Percentiles rank a stretch among this genome's conserved stretches.
Conservation (phyloP, 148 eudicot species). For the Rhododendron henanense region DNA sequence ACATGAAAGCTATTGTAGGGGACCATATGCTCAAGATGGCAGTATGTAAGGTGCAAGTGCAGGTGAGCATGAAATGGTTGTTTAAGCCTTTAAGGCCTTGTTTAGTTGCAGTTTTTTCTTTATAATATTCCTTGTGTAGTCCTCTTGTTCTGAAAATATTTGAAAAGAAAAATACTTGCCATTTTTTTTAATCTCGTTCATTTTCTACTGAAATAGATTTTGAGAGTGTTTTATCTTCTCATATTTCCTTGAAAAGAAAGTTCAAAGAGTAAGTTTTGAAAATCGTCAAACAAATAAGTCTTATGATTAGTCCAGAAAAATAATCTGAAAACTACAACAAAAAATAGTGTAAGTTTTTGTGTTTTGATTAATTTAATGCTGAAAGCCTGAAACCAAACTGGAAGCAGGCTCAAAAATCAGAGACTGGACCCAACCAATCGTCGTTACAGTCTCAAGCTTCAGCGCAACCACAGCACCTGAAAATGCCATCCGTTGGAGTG, state of each 20-base stretch:
- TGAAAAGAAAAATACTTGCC: background rate
- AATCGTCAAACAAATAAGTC: background rate
- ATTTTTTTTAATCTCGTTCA: background rate
- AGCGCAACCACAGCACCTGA: conserved; percentile 36
- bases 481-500: conserved; percentile 31
- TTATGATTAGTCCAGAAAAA: background rate
- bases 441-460: conserved; percentile 42
- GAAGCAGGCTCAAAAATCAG: conserved; percentile 36
- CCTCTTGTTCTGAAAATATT: background rate
- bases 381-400: conserved; percentile 18
- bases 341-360: background rate
- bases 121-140: background rate
- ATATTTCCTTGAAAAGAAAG: background rate
- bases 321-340: background rate
- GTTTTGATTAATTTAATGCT: conserved; percentile 8
- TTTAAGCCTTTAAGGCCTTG: background rate
- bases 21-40: conserved; percentile 94
- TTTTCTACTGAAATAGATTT: background rate
- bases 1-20: conserved; percentile 77
- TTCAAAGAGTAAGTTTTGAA: background rate
- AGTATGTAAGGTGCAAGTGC: conserved; percentile 62
- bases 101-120: background rate
- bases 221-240: background rate
- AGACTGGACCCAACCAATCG: conserved; percentile 33
- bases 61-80: conserved; percentile 36